Evolutionary conservation across 192 early-diverging fungal genomes (phyloP), one percentile per base, ranked within the genome.

Genomic region (Chytriomyces sp.): DNA sequence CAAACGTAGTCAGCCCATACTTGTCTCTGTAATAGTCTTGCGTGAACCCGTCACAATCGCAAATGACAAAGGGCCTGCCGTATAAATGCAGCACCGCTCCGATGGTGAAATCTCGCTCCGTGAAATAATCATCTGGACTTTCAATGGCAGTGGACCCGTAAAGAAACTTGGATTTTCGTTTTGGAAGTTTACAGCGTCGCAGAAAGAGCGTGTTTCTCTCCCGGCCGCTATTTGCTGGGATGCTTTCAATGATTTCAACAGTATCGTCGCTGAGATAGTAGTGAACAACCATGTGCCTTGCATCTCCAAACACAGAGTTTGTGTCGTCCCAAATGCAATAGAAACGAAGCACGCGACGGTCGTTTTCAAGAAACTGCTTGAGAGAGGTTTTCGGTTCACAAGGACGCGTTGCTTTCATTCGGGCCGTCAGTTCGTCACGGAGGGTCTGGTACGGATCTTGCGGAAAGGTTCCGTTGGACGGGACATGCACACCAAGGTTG

Each of bases 281-380:
- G 53, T 89, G 87, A 11, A 91, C 78, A 44, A 89, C 80, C 85
- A 91, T 86, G 68, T 91, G 86, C 11, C 88, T 77, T 7, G 88
- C 66, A 60, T 89, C 89, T 24, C 85, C 85, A 80, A 87, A 88
- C 26, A 87, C 81, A 28, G 69, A 77, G 61, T 80, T 83, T 50
- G 80, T 89, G 79, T 90, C 89, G 76, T 89, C 88, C 89, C 89
- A 91, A 57, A 88, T 79, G 75, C 86, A 88, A 72, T 88, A 91
- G 82, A 91, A 91, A 59, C 89, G 80, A 20, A 91, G 82, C 10
- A 91, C 89, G 46, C 80, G 82, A 6, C 89, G 82, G 79, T 91
- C 89, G 79, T 87, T 85, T 68, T 89, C 86, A 59, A 91, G 82
- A 79, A 91, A 91, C 67, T 87, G 79, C 67, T 88, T 86, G 61